Conservation (phyloP, 805 yeast species). For the Starmerella roubikii region DNA sequence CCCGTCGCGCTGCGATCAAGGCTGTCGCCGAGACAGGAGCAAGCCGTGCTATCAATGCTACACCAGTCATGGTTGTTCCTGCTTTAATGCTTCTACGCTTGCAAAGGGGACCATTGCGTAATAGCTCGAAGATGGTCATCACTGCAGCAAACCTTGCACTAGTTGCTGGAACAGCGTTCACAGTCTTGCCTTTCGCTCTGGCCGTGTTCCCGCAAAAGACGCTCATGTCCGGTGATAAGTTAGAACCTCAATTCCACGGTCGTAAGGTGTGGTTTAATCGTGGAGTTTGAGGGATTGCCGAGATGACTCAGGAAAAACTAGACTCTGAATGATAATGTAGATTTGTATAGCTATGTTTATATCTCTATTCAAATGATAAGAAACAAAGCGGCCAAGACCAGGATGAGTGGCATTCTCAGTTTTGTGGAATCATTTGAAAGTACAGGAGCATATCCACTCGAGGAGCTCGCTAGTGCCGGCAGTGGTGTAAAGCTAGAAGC, state of each 20-base stretch:
- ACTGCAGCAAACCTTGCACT: constrained; percentile 71
- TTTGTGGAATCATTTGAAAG: neutral
- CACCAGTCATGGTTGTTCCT: constrained; percentile 95
- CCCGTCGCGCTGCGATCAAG: constrained; percentile 72
- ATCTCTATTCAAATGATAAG: neutral
- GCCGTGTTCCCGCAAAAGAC: constrained; percentile 92
- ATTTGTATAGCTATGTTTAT: neutral
- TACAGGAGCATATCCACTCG: too few species aligned
- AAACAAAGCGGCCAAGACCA: neutral
- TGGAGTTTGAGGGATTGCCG: constrained; percentile 85
- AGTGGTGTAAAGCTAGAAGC: too few species aligned
- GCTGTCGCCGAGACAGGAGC: constrained; percentile 98
- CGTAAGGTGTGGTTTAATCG: constrained; percentile 75
- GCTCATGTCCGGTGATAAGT: constrained; percentile 38
- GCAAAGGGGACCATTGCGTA: constrained; percentile 56
- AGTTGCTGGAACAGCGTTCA: constrained; percentile 72
- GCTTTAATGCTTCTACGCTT: constrained; percentile 70
- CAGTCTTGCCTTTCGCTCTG: constrained; percentile 84
- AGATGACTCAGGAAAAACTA: too few species aligned
- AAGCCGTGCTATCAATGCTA: constrained; percentile 86
- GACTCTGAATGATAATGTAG: too few species aligned
- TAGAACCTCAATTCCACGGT: constrained; percentile 53
- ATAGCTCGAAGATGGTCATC: constrained; percentile 51
- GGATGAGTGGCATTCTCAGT: neutral
- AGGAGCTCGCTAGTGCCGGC: too few species aligned